Evolutionary conservation across 176 grass and related monocot genomes (phyloP).

Genomic region (Oryza australiensis): DNA sequence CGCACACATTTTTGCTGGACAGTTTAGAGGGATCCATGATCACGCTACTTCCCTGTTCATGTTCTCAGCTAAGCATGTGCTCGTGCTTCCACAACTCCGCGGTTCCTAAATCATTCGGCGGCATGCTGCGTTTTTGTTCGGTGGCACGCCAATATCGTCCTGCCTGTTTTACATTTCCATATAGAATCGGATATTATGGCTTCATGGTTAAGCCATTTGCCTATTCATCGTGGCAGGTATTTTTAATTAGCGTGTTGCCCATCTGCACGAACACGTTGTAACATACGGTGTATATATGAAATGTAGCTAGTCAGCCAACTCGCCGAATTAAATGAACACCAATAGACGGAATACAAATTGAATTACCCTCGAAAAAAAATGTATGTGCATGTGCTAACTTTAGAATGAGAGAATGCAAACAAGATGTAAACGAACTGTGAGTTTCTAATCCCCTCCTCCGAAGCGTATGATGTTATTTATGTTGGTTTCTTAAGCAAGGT

Average conservation of each 20-base stretch:
- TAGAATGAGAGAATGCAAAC: background rate
- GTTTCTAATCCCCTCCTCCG: background rate
- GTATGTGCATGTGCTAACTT: background rate
- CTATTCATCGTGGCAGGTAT: background rate
- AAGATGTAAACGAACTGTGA: background rate
- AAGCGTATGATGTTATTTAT: too few species aligned
- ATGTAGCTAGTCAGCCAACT: background rate
- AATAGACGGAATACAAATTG: background rate
- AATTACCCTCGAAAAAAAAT: background rate
- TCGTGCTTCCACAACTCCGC: background rate
- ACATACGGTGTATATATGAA: background rate
- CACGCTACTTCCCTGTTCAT: background rate
- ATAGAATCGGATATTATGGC: background rate
- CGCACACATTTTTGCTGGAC: background rate
- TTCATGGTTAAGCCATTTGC: background rate
- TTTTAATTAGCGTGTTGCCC: background rate
- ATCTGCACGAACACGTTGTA: background rate
- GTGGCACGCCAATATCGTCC: background rate
- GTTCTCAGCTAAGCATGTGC: background rate
- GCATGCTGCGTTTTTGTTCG: background rate
- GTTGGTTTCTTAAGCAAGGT: background rate
- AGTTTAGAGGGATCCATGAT: slow-evolving; percentile 19
- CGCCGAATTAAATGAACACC: background rate
- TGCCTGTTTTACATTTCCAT: background rate
- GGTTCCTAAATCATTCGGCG: background rate